A percentile compares a stretch with the other conserved stretches of the same genome.
Evolutionary conservation across 352 stramenopile species (phyloP).

Genomic region (Globisporangium acanthophoron): DNA sequence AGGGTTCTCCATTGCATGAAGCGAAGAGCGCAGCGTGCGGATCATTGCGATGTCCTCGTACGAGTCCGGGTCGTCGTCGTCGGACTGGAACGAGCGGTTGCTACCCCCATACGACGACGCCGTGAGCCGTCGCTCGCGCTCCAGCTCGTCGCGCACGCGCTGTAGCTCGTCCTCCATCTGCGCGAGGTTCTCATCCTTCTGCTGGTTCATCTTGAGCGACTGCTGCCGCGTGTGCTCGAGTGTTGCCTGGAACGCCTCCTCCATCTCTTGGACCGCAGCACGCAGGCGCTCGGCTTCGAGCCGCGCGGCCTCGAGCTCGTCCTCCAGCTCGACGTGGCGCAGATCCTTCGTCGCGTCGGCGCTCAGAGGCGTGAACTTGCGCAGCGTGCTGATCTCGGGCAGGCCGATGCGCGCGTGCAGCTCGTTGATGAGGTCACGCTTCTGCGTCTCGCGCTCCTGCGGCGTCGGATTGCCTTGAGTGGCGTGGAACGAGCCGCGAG

Average conservation of each 20-base stretch:
- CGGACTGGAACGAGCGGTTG: constrained; percentile 15
- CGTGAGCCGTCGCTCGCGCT: constrained; percentile 37
- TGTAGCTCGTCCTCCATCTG: constrained; percentile 43
- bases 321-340: constrained; percentile 42
- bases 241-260: constrained; percentile 38
- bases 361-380: constrained; percentile 62
- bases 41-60: constrained; percentile 31
- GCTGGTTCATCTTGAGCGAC: constrained; percentile 53
- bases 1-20: constrained; percentile 17
- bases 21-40: constrained; percentile 28
- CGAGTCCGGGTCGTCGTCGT: constrained; percentile 18
- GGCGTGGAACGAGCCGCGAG: not conserved
- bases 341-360: constrained; percentile 35
- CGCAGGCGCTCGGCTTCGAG: constrained; percentile 58
- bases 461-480: constrained; percentile 9
- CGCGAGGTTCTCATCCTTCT: constrained; percentile 48
- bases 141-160: constrained; percentile 44
- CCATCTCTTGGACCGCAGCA: constrained; percentile 53
- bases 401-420: constrained; percentile 63
- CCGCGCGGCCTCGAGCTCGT: constrained; percentile 46
- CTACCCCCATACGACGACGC: constrained; percentile 23
- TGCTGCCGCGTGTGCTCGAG: constrained; percentile 43
- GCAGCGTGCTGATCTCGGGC: constrained; percentile 59
- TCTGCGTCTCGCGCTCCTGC: constrained; percentile 39
- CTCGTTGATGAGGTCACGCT: constrained; percentile 74